A percentile compares a stretch with the other conserved stretches of the same genome.
Conservation (phyloP, 768 basidiomycete species). For the Phylloporus sp. region DNA sequence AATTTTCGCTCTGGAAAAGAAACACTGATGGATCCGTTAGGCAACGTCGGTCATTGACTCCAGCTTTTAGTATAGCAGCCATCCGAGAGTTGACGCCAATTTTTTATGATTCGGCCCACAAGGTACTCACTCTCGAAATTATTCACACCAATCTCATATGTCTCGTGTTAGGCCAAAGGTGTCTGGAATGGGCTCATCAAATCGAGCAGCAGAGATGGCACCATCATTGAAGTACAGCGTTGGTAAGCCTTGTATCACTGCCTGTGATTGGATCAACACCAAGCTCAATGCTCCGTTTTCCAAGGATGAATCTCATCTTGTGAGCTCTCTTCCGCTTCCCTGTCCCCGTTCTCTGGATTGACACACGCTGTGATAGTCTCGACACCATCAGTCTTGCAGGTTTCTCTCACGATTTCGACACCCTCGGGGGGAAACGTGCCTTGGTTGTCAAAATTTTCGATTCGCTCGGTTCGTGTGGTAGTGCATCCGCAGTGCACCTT, state of each 20-base stretch:
- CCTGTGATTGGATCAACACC: too few species aligned
- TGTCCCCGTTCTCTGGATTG: too few species aligned
- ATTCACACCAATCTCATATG: not conserved
- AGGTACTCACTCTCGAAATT: constrained; percentile 17
- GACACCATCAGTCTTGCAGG: constrained; percentile 42
- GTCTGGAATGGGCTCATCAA: constrained; percentile 30
- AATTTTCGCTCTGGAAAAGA: not conserved
- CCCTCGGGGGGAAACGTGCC: constrained; percentile 37
- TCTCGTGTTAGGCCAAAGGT: constrained; percentile 28
- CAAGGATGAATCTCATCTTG: too few species aligned
- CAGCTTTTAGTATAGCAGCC: constrained; percentile 39
- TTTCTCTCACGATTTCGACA: constrained; percentile 44
- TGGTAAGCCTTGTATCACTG: too few species aligned
- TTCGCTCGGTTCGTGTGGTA: too few species aligned
- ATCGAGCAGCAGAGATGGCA: constrained; percentile 18
- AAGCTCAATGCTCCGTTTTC: too few species aligned
- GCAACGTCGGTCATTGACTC: constrained; percentile 36
- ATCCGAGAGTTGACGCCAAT: constrained; percentile 34
- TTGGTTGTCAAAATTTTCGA: too few species aligned
- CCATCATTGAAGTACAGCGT: constrained; percentile 43
- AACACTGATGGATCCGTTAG: constrained; percentile 18
- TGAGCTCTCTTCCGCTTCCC: too few species aligned
- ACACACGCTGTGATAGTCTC: too few species aligned
- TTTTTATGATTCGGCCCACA: constrained; percentile 40
- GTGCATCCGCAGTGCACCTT: too few species aligned